These are phyloP conservation scores for Alternaria brassicicola DNA, from an alignment of 2,329 filamentous ascomycete species.

Conservation along the genomic window DNA sequence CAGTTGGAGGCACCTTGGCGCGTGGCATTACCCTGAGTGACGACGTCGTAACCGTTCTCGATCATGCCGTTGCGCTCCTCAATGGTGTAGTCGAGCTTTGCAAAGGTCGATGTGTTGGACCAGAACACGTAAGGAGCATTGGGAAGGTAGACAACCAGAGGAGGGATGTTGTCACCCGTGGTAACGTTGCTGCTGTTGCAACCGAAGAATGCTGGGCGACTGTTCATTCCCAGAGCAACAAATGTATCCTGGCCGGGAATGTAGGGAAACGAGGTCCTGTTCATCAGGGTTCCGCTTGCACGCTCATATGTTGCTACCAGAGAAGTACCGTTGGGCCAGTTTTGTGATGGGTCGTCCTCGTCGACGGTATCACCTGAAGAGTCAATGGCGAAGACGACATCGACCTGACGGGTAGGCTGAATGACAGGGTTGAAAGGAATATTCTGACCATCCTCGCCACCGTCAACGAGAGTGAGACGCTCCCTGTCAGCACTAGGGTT, in stretches of 20 bases:
- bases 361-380: conserved; percentile 72
- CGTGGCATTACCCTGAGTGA: conserved; percentile 81
- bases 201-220: conserved; percentile 78
- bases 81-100: conserved; percentile 65
- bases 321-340: conserved; percentile 79
- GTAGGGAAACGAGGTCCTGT: conserved; percentile 73
- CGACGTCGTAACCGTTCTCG: conserved; percentile 82
- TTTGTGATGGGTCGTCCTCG: conserved; percentile 42
- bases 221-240: conserved; percentile 76
- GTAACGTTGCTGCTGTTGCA: conserved; percentile 72
- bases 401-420: conserved; percentile 72
- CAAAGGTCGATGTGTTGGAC: conserved; percentile 81
- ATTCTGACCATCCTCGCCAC: conserved; percentile 79
- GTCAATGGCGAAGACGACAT: conserved; percentile 83
- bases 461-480: conserved; percentile 75
- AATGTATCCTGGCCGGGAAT: conserved; percentile 79
- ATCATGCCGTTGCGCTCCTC: conserved; percentile 78
- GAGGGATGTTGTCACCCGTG: conserved; percentile 54
- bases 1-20: conserved; percentile 67
- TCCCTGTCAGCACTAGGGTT: conserved; percentile 62
- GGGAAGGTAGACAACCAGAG: conserved; percentile 85
- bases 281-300: conserved; percentile 63
- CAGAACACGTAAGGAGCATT: conserved; percentile 78
- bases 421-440: conserved; percentile 79
- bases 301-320: conserved; percentile 77